Conservation (phyloP, 2,329 filamentous ascomycete species). For the Ascocoryne sarcoides region DNA sequence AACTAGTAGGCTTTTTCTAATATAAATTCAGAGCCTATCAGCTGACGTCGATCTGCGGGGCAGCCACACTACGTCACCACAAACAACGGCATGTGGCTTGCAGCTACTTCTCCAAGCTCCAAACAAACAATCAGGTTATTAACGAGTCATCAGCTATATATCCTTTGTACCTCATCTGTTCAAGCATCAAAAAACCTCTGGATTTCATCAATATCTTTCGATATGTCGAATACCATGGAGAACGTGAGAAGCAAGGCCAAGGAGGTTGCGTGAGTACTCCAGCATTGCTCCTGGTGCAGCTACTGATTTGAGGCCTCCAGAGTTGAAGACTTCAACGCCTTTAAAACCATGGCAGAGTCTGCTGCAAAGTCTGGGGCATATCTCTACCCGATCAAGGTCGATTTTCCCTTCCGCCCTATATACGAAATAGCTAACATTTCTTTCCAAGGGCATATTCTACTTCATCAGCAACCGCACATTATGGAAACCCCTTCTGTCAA, state of each 20-base stretch:
- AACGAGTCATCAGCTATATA: no score
- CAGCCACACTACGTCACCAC: no score
- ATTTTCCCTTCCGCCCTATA: slow-evolving; percentile 3
- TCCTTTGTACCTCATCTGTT: no score
- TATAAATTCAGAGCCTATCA: no score
- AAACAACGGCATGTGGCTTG: no score
- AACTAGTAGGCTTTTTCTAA: no score
- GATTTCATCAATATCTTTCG: no score
- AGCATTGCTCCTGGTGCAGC: not conserved
- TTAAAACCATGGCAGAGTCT: slow-evolving; percentile 54
- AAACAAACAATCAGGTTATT: no score
- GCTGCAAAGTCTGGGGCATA: slow-evolving; percentile 72
- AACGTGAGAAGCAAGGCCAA: slow-evolving; percentile 24
- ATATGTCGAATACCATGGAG: slow-evolving; percentile 23
- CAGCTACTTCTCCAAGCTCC: no score
- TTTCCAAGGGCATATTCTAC: slow-evolving; percentile 48
- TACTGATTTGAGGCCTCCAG: slow-evolving; percentile 29
- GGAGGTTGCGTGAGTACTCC: slow-evolving; percentile 27
- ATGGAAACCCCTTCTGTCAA: slow-evolving; percentile 50
- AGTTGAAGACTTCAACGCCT: slow-evolving; percentile 62
- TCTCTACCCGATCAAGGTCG: slow-evolving; percentile 71
- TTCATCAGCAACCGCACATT: slow-evolving; percentile 46
- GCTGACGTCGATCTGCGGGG: no score
- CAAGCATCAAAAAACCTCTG: no score
- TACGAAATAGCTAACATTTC: not conserved